Evolutionary conservation across 495 filamentous ascomycete genomes (phyloP), one percentile per base, ranked within the genome.

Genomic region (Penicillium paradoxum): DNA sequence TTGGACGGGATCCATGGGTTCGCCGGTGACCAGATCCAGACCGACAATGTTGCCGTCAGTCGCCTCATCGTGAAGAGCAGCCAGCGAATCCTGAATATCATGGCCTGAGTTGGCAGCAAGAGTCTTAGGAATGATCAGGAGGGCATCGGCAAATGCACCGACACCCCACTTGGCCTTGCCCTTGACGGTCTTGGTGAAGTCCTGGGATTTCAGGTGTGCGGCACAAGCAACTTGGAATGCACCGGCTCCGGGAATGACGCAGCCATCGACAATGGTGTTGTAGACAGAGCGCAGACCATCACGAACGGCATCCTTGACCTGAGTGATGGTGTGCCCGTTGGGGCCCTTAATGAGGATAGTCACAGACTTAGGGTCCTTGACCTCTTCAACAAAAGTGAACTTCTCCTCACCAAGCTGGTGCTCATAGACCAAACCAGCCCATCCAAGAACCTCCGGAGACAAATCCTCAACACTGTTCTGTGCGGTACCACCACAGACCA

Each of bases 311-410:
- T 98, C 93, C 53, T 89, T 91, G 51, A 98, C 89, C 66, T 98
- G 93, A 24, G 85, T 84, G 63, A 98, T 97, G 41, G 95, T 97
- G 71, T 98, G 93, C 61, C 82, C 76, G 72, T 98, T 98, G 36
- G 93, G 93, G 6, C 93, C 93, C 77, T 98, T 98, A 76, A 98
- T 97, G 49, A 98, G 79, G 11, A 98, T 77, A 17, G 93, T 98
- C n/a, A 97, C 95, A 5, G 95, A 97, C 77, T 97, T 98, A 45
- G 93, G 89, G 45, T 97, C 89, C 79, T 96, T 97, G 58, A 98
- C 93, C 52, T 98, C 95, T 71, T 97, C 95, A 56, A 98, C 81
- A 59, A 98, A 98, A 14, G 93, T 98, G 74, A 89, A 98, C 75
- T 98, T 98, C 76, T 98, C 93, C 76, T 98, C 93, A 46, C 93